phyloP scores from a whole-genome alignment of 2,329 filamentous ascomycete species.

The Aspergillus transmontanensis region DNA sequence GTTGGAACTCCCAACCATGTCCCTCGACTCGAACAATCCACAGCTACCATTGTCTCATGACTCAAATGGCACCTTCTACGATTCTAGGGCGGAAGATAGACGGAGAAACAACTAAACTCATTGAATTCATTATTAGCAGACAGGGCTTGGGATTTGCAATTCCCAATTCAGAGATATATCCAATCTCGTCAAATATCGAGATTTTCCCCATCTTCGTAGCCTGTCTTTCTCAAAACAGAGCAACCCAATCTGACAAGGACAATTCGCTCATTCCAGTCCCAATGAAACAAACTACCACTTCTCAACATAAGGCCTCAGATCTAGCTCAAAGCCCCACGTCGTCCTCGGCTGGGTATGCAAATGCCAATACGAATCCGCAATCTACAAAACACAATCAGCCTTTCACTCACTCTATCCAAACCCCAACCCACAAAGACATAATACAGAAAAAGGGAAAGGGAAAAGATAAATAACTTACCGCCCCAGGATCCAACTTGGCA shows the following conservation, averaged over 20 bases:
- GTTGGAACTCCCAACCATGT: neutral
- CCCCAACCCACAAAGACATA: conserved; percentile 1
- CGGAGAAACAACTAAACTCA: neutral
- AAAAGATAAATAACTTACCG: no score
- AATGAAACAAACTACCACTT: conserved; percentile 64
- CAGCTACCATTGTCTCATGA: neutral
- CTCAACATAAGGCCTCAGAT: conserved; percentile 78
- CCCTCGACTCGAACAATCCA: neutral
- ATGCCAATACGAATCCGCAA: conserved; percentile 84
- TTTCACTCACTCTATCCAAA: conserved; percentile 1
- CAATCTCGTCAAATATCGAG: no score
- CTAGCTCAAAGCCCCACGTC: conserved; percentile 79
- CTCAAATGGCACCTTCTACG: no score
- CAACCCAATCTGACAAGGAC: no score
- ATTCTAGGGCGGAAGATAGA: no score
- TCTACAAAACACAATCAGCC: conserved; percentile 51
- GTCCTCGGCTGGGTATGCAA: conserved; percentile 79
- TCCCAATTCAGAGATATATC: no score
- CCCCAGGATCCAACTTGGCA: conserved; percentile 73
- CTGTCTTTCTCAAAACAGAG: neutral
- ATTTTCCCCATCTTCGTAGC: no score
- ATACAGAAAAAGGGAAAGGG: no score
- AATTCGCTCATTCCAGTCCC: no score
- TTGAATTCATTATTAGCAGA: neutral
- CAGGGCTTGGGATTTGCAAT: neutral